A percentile compares a stretch with the other conserved stretches of the same genome.
Evolutionary conservation across 1,284 basidiomycete species (phyloP).

Genomic region (Trichosporon asahii): DNA sequence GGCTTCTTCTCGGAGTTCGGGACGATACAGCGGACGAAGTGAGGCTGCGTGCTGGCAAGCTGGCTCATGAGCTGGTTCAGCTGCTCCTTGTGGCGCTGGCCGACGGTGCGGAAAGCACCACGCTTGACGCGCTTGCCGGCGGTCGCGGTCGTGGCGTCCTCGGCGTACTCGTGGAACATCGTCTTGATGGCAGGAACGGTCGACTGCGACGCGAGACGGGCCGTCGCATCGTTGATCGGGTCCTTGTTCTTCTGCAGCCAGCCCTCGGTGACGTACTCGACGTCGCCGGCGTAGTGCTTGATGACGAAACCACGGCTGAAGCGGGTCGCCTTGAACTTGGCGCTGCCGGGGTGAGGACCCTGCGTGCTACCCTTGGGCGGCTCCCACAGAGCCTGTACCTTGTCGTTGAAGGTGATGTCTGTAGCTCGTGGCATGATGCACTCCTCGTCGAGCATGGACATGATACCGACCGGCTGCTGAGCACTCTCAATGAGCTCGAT

Average conservation of each 20-base stretch:
- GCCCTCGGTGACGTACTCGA: slow-evolving; percentile 92
- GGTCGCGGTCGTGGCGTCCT: slow-evolving; percentile 53
- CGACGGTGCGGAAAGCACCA: slow-evolving; percentile 94
- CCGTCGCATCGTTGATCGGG: slow-evolving; percentile 94
- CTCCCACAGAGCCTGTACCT: slow-evolving; percentile 58
- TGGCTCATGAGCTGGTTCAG: slow-evolving; percentile 87
- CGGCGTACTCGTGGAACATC: slow-evolving; percentile 81
- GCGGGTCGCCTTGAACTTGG: slow-evolving; percentile 81
- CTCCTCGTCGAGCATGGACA: slow-evolving; percentile 94
- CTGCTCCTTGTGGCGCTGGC: slow-evolving; percentile 94
- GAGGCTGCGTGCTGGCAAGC: slow-evolving; percentile 89
- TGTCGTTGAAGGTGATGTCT: slow-evolving; percentile 91
- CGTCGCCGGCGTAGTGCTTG: slow-evolving; percentile 93
- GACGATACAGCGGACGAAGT: slow-evolving; percentile 98
- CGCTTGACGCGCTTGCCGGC: slow-evolving; percentile 81
- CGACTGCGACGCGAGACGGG: slow-evolving; percentile 80
- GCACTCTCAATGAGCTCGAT: slow-evolving; percentile 90
- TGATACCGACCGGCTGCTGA: slow-evolving; percentile 70
- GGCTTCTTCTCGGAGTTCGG: slow-evolving; percentile 92
- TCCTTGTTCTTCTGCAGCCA: slow-evolving; percentile 99
- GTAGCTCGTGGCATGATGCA: slow-evolving; percentile 99
- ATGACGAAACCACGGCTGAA: slow-evolving; percentile 95
- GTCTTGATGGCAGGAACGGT: slow-evolving; percentile 75
- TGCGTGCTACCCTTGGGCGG: slow-evolving; percentile 29
- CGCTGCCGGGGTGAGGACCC: slow-evolving; percentile 62